Percentiles rank a stretch among this genome's conserved stretches.
These are phyloP conservation scores for Trypanosoma cruzi DNA, from an alignment of 208 protist genomes.

Conservation along the genomic window DNA sequence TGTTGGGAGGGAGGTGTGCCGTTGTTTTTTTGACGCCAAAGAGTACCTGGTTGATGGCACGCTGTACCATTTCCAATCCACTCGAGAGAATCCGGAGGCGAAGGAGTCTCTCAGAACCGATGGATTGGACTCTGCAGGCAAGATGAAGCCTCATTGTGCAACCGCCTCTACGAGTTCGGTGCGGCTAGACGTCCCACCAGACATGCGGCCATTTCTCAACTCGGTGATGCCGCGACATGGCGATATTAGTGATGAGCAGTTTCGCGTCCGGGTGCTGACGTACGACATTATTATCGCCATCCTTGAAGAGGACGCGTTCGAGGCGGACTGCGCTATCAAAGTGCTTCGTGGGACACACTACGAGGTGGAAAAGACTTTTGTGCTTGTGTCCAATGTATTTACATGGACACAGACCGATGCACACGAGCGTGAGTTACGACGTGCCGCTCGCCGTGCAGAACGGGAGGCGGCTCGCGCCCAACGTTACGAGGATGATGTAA, in stretches of 20 bases:
- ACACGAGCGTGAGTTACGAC: slow-evolving; percentile 48
- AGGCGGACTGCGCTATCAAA: slow-evolving; percentile 84
- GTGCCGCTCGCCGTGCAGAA: slow-evolving; percentile 34
- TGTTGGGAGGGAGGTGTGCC: slow-evolving; percentile 68
- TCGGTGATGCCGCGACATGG: slow-evolving; percentile 71
- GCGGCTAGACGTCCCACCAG: slow-evolving; percentile 30
- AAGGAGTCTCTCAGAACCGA: neutral
- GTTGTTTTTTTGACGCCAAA: slow-evolving; percentile 55
- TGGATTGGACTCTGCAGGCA: neutral
- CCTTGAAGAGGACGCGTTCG: slow-evolving; percentile 78
- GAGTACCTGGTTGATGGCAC: slow-evolving; percentile 86
- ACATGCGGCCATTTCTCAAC: slow-evolving; percentile 47
- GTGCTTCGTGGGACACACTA: slow-evolving; percentile 81
- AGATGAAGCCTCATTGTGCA: too few relatives aligned
- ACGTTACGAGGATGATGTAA: slow-evolving; percentile 29
- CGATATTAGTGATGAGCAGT: slow-evolving; percentile 56
- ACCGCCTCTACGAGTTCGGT: neutral
- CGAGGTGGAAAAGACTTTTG: slow-evolving; percentile 93
- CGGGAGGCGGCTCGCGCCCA: slow-evolving; percentile 53
- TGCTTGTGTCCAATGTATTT: slow-evolving; percentile 85
- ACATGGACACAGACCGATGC: slow-evolving; percentile 83
- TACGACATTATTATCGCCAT: slow-evolving; percentile 89
- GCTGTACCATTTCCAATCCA: slow-evolving; percentile 26
- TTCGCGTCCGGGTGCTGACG: slow-evolving; percentile 59
- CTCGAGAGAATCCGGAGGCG: neutral